Conservation (phyloP, 805 yeast species). For the Teunomyces tritomae region DNA sequence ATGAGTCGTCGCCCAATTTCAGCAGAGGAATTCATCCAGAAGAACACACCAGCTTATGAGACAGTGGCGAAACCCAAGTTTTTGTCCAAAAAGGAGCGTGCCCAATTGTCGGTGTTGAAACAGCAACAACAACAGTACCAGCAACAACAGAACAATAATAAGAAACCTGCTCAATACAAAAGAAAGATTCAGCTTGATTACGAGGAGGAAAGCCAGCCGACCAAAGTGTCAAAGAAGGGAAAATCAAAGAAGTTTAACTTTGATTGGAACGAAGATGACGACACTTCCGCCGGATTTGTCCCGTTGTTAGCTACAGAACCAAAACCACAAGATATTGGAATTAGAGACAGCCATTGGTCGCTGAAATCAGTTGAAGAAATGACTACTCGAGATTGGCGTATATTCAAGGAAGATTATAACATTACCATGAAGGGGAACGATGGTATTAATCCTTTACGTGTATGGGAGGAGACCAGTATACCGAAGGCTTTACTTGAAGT, state of each 20-base stretch:
- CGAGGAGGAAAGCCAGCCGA: not conserved
- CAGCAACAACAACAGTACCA: slow-evolving; percentile 5
- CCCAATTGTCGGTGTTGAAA: slow-evolving; percentile 7
- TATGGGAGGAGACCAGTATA: slow-evolving; percentile 66
- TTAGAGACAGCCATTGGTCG: slow-evolving; percentile 55
- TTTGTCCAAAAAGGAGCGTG: slow-evolving; percentile 19
- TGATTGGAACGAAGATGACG: slow-evolving; percentile 68
- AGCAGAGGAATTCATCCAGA: slow-evolving; percentile 20
- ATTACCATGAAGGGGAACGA: slow-evolving; percentile 52
- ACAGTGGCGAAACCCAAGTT: slow-evolving; percentile 18
- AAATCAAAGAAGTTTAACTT: slow-evolving; percentile 49
- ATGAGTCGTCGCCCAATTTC: slow-evolving; percentile 26
- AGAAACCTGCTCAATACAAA: not conserved
- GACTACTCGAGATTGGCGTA: slow-evolving; percentile 88
- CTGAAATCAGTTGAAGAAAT: slow-evolving; percentile 61
- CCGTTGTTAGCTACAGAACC: slow-evolving; percentile 33
- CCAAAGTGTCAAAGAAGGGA: not conserved
- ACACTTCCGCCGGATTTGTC: slow-evolving; percentile 49
- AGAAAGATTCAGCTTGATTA: slow-evolving; percentile 1
- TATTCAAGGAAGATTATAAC: slow-evolving; percentile 72
- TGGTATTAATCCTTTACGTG: slow-evolving; percentile 59
- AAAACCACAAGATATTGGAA: slow-evolving; percentile 1
- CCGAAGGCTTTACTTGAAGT: slow-evolving; percentile 32
- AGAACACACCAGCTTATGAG: slow-evolving; percentile 5
- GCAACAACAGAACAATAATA: slow-evolving; percentile 1